Evolutionary conservation across 2,329 filamentous ascomycete genomes (phyloP).

Genomic region (Sporothrix pseudoabietina): DNA sequence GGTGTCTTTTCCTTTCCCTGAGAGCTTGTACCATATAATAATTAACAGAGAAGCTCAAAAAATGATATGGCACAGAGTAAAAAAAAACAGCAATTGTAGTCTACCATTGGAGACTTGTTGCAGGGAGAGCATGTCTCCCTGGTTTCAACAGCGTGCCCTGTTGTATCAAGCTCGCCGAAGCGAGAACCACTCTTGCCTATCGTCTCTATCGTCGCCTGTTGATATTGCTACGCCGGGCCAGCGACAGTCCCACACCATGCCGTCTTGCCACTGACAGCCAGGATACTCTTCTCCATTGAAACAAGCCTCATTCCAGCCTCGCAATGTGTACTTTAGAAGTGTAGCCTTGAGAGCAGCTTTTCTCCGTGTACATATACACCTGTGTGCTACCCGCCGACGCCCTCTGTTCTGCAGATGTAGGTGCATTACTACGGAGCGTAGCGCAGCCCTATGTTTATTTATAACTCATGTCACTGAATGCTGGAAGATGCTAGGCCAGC

Average conservation of each 20-base stretch:
- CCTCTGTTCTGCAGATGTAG: neutral
- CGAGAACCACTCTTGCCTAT: neutral
- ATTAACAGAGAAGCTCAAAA: neutral
- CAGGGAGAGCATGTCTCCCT: neutral
- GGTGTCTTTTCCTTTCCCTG: too few relatives aligned
- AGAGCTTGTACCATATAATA: too few relatives aligned
- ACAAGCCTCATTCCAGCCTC: neutral
- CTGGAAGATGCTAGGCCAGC: neutral
- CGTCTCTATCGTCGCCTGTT: neutral
- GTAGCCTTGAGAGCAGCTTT: neutral
- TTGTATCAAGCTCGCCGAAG: conserved; percentile 11
- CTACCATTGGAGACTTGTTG: neutral
- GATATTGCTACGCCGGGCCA: neutral
- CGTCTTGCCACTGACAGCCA: neutral
- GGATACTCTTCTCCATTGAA: neutral
- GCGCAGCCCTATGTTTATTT: conserved; percentile 5
- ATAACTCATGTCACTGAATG: neutral
- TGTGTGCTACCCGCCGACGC: neutral
- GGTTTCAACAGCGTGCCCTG: neutral
- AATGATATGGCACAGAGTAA: neutral
- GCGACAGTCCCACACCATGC: neutral
- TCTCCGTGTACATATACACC: neutral
- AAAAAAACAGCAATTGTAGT: neutral
- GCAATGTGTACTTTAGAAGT: neutral
- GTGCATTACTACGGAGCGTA: conserved; percentile 9